Evolutionary conservation across 805 yeast genomes (phyloP).

Genomic region (Hanseniaspora lindneri): DNA sequence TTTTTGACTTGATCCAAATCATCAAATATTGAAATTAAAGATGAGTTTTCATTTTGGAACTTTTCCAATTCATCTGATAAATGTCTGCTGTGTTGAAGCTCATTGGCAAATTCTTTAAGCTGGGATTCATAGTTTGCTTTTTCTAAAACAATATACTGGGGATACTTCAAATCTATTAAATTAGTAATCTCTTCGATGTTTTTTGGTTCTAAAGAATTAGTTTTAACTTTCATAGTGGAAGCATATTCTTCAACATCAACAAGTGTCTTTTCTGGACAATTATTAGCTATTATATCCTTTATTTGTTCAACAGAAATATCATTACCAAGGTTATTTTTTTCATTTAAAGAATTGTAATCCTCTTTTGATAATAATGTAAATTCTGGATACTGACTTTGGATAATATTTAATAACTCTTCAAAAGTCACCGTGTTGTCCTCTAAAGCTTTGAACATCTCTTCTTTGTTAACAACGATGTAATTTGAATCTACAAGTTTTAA

Average conservation of each 20-base stretch:
- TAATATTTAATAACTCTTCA: constrained; percentile 1
- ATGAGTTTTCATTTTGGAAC: not conserved
- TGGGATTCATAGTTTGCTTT: not conserved
- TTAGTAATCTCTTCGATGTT: not conserved
- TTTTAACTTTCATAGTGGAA: not conserved
- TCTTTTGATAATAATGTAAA: not conserved
- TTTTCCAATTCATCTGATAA: not conserved
- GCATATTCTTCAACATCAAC: constrained; percentile 1
- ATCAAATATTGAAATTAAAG: not conserved
- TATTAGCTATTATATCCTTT: not conserved
- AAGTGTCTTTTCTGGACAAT: not conserved
- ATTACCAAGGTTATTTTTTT: not conserved
- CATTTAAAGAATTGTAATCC: not conserved
- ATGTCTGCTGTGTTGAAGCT: not conserved
- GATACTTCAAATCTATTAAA: not conserved
- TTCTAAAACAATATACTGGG: not conserved
- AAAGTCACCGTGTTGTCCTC: constrained; percentile 10
- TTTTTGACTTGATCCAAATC: not conserved
- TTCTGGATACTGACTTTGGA: constrained; percentile 9
- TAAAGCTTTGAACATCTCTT: constrained; percentile 10
- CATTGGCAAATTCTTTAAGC: not conserved
- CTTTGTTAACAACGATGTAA: constrained; percentile 10
- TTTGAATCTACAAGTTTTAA: not conserved
- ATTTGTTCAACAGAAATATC: constrained; percentile 1
- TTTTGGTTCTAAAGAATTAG: not conserved